Conservation (phyloP, 345 rosid genomes). For the Heritiera fomes region DNA sequence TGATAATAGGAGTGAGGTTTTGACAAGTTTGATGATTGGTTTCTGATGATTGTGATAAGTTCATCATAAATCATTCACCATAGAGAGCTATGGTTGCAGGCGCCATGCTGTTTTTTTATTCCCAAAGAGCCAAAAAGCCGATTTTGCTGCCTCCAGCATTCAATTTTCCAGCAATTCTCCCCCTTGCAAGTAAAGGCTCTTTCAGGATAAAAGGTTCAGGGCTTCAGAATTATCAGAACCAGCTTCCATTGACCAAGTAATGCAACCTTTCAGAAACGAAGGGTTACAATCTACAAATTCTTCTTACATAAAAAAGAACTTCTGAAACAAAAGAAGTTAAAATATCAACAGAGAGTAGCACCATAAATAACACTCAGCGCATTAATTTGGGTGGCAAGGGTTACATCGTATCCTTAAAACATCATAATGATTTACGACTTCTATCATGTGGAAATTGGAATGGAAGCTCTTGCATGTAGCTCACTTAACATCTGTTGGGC, state of each 20-base stretch:
- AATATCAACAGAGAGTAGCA: neutral
- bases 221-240: conserved; percentile 5
- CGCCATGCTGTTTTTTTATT: conserved; percentile 16
- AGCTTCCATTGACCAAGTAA: neutral
- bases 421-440: conserved; percentile 11
- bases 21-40: conserved; percentile 22
- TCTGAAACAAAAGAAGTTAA: neutral
- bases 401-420: conserved; percentile 8
- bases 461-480: neutral
- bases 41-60: conserved; percentile 15
- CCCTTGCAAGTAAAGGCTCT: conserved; percentile 18
- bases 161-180: conserved; percentile 13
- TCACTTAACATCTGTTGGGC: conserved; percentile 8
- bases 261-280: neutral
- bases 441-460: neutral
- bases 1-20: neutral
- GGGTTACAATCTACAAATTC: neutral
- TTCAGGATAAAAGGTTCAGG: conserved; percentile 11
- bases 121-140: conserved; percentile 23
- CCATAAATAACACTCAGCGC: neutral
- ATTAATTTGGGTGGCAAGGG: conserved; percentile 4
- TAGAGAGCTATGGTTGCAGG: neutral
- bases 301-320: conserved; percentile 9
- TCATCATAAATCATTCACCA: conserved; percentile 11
- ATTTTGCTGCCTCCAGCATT: conserved; percentile 10